Conservation (phyloP, 768 basidiomycete genomes). For the Tricholomella constricta region DNA sequence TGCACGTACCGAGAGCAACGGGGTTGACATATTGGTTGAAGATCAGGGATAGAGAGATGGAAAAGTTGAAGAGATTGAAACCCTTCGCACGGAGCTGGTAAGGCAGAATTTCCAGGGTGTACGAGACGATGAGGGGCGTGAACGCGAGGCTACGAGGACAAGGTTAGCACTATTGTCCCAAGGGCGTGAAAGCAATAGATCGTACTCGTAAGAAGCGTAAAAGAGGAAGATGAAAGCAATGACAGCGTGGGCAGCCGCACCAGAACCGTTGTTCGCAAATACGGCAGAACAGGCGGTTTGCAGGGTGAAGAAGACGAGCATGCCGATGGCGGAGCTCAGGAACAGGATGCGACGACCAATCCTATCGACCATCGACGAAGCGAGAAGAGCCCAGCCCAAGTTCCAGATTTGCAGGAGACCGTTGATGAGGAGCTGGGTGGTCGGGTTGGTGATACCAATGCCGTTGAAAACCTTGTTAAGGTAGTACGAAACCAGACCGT, state of each 20-base stretch:
- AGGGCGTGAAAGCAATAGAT: conserved; percentile 6
- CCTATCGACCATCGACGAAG: conserved; percentile 63
- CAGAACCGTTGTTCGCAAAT: conserved; percentile 44
- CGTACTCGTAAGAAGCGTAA: conserved; percentile 75
- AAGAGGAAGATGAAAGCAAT: conserved; percentile 86
- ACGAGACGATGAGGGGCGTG: conserved; percentile 83
- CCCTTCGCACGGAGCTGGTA: conserved; percentile 85
- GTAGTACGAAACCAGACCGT: conserved; percentile 85
- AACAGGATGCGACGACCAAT: conserved; percentile 74
- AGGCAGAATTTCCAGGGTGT: conserved; percentile 89
- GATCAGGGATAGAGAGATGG: conserved; percentile 76
- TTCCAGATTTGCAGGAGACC: conserved; percentile 87
- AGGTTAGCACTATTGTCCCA: conserved; percentile 2
- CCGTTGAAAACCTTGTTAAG: conserved; percentile 70
- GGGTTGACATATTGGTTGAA: conserved; percentile 92
- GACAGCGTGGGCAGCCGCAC: conserved; percentile 63
- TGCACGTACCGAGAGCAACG: conserved; percentile 54
- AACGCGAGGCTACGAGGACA: conserved; percentile 60
- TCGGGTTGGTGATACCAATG: conserved; percentile 63
- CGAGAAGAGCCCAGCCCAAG: conserved; percentile 58
- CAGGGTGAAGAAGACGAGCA: conserved; percentile 66
- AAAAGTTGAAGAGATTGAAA: conserved; percentile 79
- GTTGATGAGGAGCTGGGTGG: conserved; percentile 78
- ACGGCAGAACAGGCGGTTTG: conserved; percentile 69
- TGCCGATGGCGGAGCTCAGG: conserved; percentile 56